Evolutionary conservation across 2,329 filamentous ascomycete genomes (phyloP), one percentile per base, ranked within the genome.

Genomic region (Cercospora zeae-maydis): DNA sequence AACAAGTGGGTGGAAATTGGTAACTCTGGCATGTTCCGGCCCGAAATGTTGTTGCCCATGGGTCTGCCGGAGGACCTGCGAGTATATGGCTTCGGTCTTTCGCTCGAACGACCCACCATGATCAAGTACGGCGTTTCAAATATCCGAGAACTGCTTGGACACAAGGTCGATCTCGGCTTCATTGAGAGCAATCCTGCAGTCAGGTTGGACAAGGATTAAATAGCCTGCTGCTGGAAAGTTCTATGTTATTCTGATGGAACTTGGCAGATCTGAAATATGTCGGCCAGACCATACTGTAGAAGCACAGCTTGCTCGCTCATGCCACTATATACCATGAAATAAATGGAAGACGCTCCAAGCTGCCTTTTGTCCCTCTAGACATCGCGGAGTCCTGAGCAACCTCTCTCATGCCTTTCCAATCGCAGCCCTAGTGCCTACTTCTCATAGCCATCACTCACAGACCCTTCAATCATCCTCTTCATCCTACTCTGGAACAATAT

Each of bases 11-110:
- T 98, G 27, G 95, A 98, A 81, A 98, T 98, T 75, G 95, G 95
- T 64, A 98, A 99, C 81, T 93, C 89, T 71, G 95, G 95, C 67
- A 98, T 99, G 93, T 99, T 99, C 87, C 85, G 95, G 69, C 93
- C 95, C 1, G 95, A 99, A 79, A 97, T 98, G 93, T 78, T 97
- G 73, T 90, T 96, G 79, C 83, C 92, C 4, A 96, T 97, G 93
- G 93, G 93, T 34, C 78, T 98, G 73, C 93, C 93, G 24, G 92
- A 88, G 79, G 90, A 96, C 73, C 87, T 98, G 86, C 83, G 90
- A 66, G 93, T 97, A 9, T 98, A 96, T 75, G 95, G 95, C 34
- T 98, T 92, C 84, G 95, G 95, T 37, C 80, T 99, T 74, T 91
- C 87, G 77, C 79, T 99, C 75, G 95, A 99, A 83, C 82, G 95